These are phyloP conservation scores for Trichocladium uniseriatum DNA, from an alignment of 495 filamentous ascomycete genomes.

Conservation along the genomic window DNA sequence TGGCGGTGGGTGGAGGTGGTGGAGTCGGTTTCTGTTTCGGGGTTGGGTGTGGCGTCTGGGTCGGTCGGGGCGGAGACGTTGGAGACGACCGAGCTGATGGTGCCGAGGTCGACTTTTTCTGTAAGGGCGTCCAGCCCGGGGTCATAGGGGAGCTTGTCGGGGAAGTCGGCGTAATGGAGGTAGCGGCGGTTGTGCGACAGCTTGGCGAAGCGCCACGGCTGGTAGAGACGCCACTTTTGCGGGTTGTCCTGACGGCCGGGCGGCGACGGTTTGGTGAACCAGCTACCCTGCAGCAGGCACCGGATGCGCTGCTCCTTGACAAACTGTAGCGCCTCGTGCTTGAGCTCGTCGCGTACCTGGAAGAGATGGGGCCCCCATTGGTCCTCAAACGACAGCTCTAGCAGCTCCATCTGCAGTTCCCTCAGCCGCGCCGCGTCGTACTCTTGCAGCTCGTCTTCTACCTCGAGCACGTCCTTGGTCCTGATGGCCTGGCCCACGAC, in stretches of 20 bases:
- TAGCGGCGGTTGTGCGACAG: constrained; percentile 86
- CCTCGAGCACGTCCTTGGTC: constrained; percentile 75
- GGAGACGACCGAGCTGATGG: constrained; percentile 84
- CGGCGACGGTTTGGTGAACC: constrained; percentile 62
- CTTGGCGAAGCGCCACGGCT: constrained; percentile 71
- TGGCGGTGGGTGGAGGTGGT: constrained; percentile 27
- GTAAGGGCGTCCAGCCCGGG: constrained; percentile 65
- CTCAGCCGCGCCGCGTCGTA: constrained; percentile 71
- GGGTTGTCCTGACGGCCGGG: constrained; percentile 28
- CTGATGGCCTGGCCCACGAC: constrained; percentile 76
- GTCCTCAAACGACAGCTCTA: constrained; percentile 86
- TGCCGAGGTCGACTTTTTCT: constrained; percentile 83
- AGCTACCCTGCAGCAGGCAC: constrained; percentile 80
- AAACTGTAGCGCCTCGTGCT: constrained; percentile 87
- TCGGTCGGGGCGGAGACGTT: constrained; percentile 59
- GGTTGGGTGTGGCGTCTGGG: constrained; percentile 27
- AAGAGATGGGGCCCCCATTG: constrained; percentile 83
- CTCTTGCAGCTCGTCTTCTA: constrained; percentile 79
- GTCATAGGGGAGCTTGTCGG: constrained; percentile 49
- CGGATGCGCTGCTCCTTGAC: constrained; percentile 93
- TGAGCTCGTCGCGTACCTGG: constrained; percentile 86
- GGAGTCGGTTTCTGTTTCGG: constrained; percentile 27
- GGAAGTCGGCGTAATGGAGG: constrained; percentile 88
- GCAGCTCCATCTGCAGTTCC: constrained; percentile 87
- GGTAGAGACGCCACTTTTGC: constrained; percentile 29